These are phyloP conservation scores for Rhynchospora pubera DNA, from an alignment of 176 grass and related monocot genomes.

Conservation along the genomic window DNA sequence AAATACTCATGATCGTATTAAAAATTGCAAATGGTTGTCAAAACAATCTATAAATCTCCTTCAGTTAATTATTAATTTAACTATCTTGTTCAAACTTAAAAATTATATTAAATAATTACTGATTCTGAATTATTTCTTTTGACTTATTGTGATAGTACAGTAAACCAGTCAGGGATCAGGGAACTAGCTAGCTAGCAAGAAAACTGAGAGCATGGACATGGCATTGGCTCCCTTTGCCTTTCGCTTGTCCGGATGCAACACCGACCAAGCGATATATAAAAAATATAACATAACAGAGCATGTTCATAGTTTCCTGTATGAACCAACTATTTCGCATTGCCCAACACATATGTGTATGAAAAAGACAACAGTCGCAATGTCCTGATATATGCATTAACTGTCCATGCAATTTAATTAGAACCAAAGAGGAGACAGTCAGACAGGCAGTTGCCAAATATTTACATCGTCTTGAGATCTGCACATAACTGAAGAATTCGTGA, in stretches of 20 bases:
- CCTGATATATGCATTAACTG: neutral
- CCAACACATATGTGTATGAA: neutral
- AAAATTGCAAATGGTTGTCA: too few relatives aligned
- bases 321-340: neutral
- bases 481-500: neutral
- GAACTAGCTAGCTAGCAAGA: neutral
- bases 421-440: neutral
- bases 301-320: neutral
- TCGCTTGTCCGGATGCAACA: neutral
- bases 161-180: neutral
- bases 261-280: neutral
- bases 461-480: neutral
- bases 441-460: neutral
- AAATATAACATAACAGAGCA: neutral
- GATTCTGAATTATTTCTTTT: neutral
- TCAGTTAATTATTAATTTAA: neutral
- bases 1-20: too few relatives aligned
- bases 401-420: neutral
- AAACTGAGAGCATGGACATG: neutral
- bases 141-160: neutral
- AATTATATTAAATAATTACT: neutral
- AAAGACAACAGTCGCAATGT: neutral
- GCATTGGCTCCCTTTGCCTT: neutral
- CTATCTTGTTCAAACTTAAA: neutral
- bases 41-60: too few relatives aligned